A percentile compares a stretch with the other conserved stretches of the same genome.
Conservation (phyloP, 2,329 filamentous ascomycete genomes). For the Colletotrichum acutatum region DNA sequence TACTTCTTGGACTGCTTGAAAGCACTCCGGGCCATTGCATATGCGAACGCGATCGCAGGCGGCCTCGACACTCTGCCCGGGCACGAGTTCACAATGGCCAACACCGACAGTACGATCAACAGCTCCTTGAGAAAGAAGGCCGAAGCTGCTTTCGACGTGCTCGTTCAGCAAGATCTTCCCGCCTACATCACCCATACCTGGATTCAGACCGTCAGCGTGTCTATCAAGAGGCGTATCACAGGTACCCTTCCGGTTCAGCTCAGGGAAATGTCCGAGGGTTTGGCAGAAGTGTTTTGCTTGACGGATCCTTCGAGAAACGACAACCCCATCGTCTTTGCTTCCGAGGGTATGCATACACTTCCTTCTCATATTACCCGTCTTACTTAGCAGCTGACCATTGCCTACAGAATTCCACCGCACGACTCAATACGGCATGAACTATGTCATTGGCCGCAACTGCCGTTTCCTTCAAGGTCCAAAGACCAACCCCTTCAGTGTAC, state of each 20-base stretch:
- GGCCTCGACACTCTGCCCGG: conserved; percentile 67
- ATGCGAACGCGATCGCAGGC: conserved; percentile 75
- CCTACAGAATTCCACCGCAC: conserved; percentile 75
- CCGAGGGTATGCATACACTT: conserved; percentile 66
- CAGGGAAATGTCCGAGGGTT: conserved; percentile 76
- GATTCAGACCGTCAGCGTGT: conserved; percentile 75
- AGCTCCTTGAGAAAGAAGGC: conserved; percentile 70
- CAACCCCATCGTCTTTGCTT: conserved; percentile 82
- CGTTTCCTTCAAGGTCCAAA: conserved; percentile 81
- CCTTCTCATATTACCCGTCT: rapidly evolving
- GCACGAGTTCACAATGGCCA: conserved; percentile 64
- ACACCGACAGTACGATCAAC: conserved; percentile 66
- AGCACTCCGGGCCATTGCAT: conserved; percentile 75
- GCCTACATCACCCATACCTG: conserved; percentile 78
- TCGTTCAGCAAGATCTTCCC: conserved; percentile 76
- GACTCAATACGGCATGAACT: conserved; percentile 79
- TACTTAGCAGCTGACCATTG: not conserved
- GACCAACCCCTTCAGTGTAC: conserved; percentile 72
- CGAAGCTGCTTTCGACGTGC: conserved; percentile 69
- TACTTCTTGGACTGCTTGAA: conserved; percentile 81
- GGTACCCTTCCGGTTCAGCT: conserved; percentile 73
- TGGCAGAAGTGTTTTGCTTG: conserved; percentile 82
- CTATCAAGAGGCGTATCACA: conserved; percentile 74
- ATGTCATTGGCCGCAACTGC: conserved; percentile 81
- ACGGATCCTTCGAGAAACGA: conserved; percentile 79